These are phyloP conservation scores for Russula ochroleuca DNA, from an alignment of 768 basidiomycete species.

Conservation along the genomic window DNA sequence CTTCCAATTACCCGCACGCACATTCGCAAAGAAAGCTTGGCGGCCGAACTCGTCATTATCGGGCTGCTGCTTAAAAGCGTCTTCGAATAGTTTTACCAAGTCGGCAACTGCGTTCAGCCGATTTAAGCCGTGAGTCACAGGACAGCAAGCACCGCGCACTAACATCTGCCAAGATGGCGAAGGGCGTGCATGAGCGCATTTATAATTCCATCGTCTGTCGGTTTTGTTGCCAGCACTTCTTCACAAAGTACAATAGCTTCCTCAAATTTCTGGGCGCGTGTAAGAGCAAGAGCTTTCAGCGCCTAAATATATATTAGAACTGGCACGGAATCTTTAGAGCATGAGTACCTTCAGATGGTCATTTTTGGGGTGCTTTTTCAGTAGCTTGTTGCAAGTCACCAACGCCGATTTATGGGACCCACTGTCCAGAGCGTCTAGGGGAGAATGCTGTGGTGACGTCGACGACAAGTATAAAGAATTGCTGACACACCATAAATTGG, in stretches of 20 bases:
- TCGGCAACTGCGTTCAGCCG: constrained; percentile 52
- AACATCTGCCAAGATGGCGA: constrained; percentile 68
- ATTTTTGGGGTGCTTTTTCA: constrained; percentile 80
- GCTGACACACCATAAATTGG: constrained; percentile 69
- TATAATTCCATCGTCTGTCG: constrained; percentile 67
- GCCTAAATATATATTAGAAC: constrained; percentile 44
- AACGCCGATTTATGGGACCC: constrained; percentile 85
- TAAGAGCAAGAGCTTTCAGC: constrained; percentile 78
- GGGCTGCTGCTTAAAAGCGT: constrained; percentile 79
- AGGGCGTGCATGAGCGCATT: constrained; percentile 83
- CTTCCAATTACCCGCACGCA: constrained; percentile 79
- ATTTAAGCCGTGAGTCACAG: background rate
- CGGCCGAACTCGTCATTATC: constrained; percentile 76
- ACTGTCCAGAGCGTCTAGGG: constrained; percentile 76
- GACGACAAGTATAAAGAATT: background rate
- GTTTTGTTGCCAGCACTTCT: constrained; percentile 69
- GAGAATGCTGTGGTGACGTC: constrained; percentile 16
- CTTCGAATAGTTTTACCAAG: constrained; percentile 80
- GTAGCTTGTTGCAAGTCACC: constrained; percentile 78
- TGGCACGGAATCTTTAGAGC: background rate
- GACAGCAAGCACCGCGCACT: constrained; percentile 28
- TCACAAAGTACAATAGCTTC: constrained; percentile 76
- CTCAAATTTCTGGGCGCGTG: constrained; percentile 81
- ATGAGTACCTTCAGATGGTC: constrained; percentile 59
- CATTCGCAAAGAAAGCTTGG: constrained; percentile 83